Conservation (phyloP, 768 basidiomycete species). For the Pleurotus tuoliensis region DNA sequence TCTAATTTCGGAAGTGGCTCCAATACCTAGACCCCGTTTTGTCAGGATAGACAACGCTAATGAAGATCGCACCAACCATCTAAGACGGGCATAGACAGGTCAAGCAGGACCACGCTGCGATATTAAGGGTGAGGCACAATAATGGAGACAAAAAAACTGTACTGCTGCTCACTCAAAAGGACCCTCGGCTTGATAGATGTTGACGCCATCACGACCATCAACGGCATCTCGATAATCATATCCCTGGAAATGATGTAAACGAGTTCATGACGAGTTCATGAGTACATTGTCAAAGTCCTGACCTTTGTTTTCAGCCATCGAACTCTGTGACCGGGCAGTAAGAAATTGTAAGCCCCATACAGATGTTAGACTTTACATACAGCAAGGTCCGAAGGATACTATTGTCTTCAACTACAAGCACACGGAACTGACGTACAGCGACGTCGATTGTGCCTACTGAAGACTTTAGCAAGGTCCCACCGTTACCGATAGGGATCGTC, state of each 20-base stretch:
- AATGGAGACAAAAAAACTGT: not conserved
- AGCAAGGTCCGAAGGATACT: slow-evolving; percentile 77
- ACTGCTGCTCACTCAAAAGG: slow-evolving; percentile 80
- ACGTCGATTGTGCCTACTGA: slow-evolving; percentile 52
- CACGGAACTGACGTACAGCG: slow-evolving; percentile 45
- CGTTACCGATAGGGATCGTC: slow-evolving; percentile 51
- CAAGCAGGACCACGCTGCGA: slow-evolving; percentile 75
- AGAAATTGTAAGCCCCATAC: slow-evolving; percentile 9
- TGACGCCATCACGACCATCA: slow-evolving; percentile 84
- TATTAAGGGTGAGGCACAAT: slow-evolving; percentile 8
- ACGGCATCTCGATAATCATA: slow-evolving; percentile 76
- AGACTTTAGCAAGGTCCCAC: slow-evolving; percentile 67
- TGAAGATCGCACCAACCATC: slow-evolving; percentile 51
- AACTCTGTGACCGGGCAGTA: slow-evolving; percentile 25
- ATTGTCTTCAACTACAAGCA: slow-evolving; percentile 91
- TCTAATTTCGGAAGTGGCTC: slow-evolving; percentile 82
- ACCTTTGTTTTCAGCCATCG: slow-evolving; percentile 70
- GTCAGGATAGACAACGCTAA: not conserved
- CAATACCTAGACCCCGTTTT: slow-evolving; percentile 50
- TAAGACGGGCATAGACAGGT: slow-evolving; percentile 91
- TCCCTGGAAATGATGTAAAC: slow-evolving; percentile 39
- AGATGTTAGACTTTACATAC: slow-evolving; percentile 41
- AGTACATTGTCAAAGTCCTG: not conserved
- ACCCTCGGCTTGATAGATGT: slow-evolving; percentile 63
- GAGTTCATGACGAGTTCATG: slow-evolving; percentile 14